Evolutionary conservation across 2,329 filamentous ascomycete genomes (phyloP).

Genomic region (Dothiorella sarmentorum): DNA sequence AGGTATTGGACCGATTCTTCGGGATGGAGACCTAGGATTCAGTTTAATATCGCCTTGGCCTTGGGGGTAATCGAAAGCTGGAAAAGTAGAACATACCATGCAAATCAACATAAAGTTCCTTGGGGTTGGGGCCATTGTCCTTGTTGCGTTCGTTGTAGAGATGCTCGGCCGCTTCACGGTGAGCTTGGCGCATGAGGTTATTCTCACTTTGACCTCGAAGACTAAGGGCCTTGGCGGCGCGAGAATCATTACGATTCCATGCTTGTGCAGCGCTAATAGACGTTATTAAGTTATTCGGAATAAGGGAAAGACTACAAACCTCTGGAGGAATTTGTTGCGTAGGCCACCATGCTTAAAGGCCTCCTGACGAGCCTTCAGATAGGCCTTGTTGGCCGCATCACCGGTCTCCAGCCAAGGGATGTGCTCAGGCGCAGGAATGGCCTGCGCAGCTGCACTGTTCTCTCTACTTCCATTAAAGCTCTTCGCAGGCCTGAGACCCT

Average conservation of each 20-base stretch:
- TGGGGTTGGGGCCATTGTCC: constrained; percentile 50
- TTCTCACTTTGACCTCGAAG: constrained; percentile 95
- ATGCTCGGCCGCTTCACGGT: constrained; percentile 86
- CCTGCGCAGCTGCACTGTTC: constrained; percentile 75
- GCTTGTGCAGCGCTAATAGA: constrained; percentile 79
- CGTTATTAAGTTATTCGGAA: not conserved
- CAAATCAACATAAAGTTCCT: constrained; percentile 89
- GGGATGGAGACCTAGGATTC: constrained; percentile 71
- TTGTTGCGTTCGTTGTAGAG: constrained; percentile 93
- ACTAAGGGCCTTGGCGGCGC: constrained; percentile 91
- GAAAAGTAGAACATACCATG: constrained; percentile 54
- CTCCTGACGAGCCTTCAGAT: constrained; percentile 90
- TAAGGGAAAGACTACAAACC: constrained; percentile 49
- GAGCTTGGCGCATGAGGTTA: constrained; percentile 93
- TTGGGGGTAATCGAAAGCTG: not conserved
- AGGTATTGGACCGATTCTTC: constrained; percentile 96
- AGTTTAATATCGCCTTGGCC: not conserved
- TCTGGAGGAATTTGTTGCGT: constrained; percentile 95
- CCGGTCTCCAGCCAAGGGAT: constrained; percentile 97
- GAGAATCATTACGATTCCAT: constrained; percentile 96
- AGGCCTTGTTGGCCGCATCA: constrained; percentile 83
- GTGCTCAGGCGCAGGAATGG: constrained; percentile 83
- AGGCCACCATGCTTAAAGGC: constrained; percentile 96
- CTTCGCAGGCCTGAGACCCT: constrained; percentile 61
- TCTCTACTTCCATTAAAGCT: constrained; percentile 66